Conservation (phyloP, 2,329 filamentous ascomycete genomes). For the Penicillium occitanis region DNA sequence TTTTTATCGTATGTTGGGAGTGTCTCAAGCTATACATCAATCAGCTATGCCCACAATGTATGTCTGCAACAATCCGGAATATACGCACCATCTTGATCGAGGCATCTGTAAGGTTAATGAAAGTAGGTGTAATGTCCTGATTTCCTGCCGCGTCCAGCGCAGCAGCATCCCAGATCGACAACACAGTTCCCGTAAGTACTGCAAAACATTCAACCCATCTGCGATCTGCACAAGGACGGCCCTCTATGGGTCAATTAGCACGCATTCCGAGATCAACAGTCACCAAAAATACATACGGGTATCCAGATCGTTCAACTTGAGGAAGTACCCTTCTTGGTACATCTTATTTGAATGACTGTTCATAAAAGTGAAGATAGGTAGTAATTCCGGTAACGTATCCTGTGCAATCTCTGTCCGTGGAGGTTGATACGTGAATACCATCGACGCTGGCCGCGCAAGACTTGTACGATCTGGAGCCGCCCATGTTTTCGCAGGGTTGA, state of each 20-base stretch:
- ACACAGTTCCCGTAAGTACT: slow-evolving; percentile 88
- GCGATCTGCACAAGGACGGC: slow-evolving; percentile 78
- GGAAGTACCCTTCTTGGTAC: slow-evolving; percentile 96
- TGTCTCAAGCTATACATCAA: slow-evolving; percentile 69
- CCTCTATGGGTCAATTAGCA: slow-evolving; percentile 60
- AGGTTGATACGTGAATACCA: slow-evolving; percentile 81
- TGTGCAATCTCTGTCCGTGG: slow-evolving; percentile 79
- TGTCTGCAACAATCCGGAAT: neutral
- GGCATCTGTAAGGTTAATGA: slow-evolving; percentile 95
- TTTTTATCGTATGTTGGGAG: slow-evolving; percentile 76
- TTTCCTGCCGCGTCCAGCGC: slow-evolving; percentile 85
- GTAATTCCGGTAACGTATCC: slow-evolving; percentile 87
- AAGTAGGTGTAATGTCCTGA: slow-evolving; percentile 82
- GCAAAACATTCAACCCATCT: slow-evolving; percentile 97
- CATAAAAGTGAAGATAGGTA: slow-evolving; percentile 89
- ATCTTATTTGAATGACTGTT: slow-evolving; percentile 96
- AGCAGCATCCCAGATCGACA: slow-evolving; percentile 93
- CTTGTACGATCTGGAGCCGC: slow-evolving; percentile 46
- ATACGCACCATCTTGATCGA: slow-evolving; percentile 89
- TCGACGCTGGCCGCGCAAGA: slow-evolving; percentile 72
- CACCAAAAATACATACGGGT: slow-evolving; percentile 63
- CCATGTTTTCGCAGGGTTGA: slow-evolving; percentile 17
- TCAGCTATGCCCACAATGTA: neutral
- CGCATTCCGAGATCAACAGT: neutral
- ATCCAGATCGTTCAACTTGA: slow-evolving; percentile 95